Evolutionary conservation across 371 early-diverging fungal genomes (phyloP), one percentile per base, ranked within the genome.

Genomic region (Mucor saturninus): DNA sequence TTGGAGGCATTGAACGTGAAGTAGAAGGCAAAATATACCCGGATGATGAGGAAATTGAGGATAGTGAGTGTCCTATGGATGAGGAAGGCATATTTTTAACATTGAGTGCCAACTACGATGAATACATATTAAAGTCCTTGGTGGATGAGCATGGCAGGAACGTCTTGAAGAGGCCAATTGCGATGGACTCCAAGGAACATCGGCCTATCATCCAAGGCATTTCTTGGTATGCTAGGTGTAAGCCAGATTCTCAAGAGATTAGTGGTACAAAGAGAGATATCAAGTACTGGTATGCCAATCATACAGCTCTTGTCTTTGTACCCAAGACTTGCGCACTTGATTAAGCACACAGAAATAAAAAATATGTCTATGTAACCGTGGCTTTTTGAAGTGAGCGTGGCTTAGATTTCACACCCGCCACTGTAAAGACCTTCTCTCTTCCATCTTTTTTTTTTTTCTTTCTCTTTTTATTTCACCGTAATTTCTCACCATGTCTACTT

Each of bases 21-120:
- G 53, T 61, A 1, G 54, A 35, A 8, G 61, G 43, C 4, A 32
- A 38, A 15, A 35, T 45, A 4, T 21, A 21, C 21, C 21, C 21
- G 21, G 21, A 21, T 21, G n/a, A 45, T 21, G 54, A 45, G 8
- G 53, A 13, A 6, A 40, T 15, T 2, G 52, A 51, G 30, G 42
- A 32, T 14, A 38, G 31, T n/a, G 39, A 40, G 1, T 54, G 54
- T n/a, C 46, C 53, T 2, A 54, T 61, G 4, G 61, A 61, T n/a
- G 61, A 61, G 45, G 61, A 61, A 46, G 61, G 61, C 4, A 46
- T 61, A 9, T 53, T 53, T 43, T 26, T 61, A 13, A 45, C 61
- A 3, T 21, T 42, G 14, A 35, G 11, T 21, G 38, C 28, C 7
- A n/a, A 53, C 2, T 43, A 54, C n/a, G 61, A 61, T 29, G 35